A percentile compares a stretch with the other conserved stretches of the same genome.
These are phyloP conservation scores for Neurospora terricola DNA, from an alignment of 495 filamentous ascomycete species.

Conservation along the genomic window DNA sequence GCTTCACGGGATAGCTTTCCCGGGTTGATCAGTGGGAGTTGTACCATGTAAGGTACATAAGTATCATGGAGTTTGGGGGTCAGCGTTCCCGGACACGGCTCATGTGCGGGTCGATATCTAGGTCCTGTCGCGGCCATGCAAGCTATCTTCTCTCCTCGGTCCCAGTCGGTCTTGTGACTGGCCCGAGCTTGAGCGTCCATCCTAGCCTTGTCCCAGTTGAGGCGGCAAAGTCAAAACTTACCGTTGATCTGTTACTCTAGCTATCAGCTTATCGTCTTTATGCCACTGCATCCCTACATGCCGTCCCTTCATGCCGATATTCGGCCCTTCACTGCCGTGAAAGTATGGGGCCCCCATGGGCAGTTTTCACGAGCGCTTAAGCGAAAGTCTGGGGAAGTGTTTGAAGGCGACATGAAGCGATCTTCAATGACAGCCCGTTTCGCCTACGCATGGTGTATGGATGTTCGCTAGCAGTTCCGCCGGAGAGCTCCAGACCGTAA, in stretches of 20 bases:
- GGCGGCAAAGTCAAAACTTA: neutral
- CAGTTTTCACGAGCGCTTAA: neutral
- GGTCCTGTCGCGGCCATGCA: neutral
- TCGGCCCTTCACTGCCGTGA: constrained; percentile 15
- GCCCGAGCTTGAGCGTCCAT: neutral
- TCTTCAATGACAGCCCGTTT: neutral
- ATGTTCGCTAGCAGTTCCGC: neutral
- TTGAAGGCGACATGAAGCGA: neutral
- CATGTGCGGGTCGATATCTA: neutral
- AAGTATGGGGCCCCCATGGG: neutral
- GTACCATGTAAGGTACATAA: neutral
- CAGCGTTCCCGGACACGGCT: neutral
- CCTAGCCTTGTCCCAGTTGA: neutral
- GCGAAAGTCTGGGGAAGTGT: constrained; percentile 2
- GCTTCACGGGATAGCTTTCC: neutral
- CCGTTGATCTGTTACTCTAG: neutral
- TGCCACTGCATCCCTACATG: neutral
- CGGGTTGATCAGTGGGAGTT: neutral
- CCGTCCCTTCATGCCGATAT: constrained; percentile 6
- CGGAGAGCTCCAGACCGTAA: neutral
- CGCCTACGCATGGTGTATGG: neutral
- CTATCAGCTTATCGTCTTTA: neutral
- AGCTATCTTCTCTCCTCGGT: neutral
- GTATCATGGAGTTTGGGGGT: neutral
- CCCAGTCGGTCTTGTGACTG: neutral